Base-by-base conservation (phyloP, 495 filamentous ascomycete genomes). In the Trichoderma virens region DNA sequence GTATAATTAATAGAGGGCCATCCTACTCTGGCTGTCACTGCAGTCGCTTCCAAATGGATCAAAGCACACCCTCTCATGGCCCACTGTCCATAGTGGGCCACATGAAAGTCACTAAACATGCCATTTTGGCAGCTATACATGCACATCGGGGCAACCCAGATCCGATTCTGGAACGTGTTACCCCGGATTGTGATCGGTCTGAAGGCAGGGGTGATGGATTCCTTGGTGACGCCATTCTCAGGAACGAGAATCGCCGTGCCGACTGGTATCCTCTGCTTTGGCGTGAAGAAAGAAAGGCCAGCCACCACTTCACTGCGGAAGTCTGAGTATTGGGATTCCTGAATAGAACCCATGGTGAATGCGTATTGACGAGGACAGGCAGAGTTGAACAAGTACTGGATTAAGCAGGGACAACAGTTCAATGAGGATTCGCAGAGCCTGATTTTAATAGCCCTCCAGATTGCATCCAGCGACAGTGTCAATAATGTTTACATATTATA, bases 1-100 rank as follows among this genome's bases (percentile, higher is more conserved):
- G 34, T n/a, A n/a, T n/a, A n/a, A 38, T 38, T 11, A 38, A 11
- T 38, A 38, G 34, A 38, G 34, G 11, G 34, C 34, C 5, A 38
- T 38, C 34, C 34, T 38, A 38, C 65, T 91, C 79, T 8, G 90
- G 78, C 0, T 79, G 71, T 38, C 8, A 93, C 88, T 28, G 84
- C 80, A 0, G 88, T 90, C 14, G 90, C 88, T 74, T 94, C 90
- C 34, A 92, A 80, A 66, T 91, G 85, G 54, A 84, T 71, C 9
- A 91, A 76, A 1, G 85, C 88, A 0, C 88, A 82, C 8, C 90
- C 90, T n/a, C 86, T 61, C 8, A 70, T 62, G 65, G 73, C 72
- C 66, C 66, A 38, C 11, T 38, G 34, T 11, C 34, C 34, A 38
- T 38, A 76, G 45, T 70, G 68, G 13, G 67, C 72, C 65, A 70